Percentiles rank a stretch among this genome's conserved stretches.
phyloP scores from a whole-genome alignment of 176 grass and related monocot species.

The Triticum aestivum region IWGSC_CS_RefSeq_v2.1 NC_057801.1:114826224-114826723 shows the following conservation, averaged over 20 bases:
- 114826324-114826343: neutral
- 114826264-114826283: neutral
- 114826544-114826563: neutral
- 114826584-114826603: conserved; percentile 19
- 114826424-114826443: neutral
- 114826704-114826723: too few relatives aligned
- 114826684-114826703: too few relatives aligned
- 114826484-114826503: neutral
- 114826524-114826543: conserved; percentile 5
- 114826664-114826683: too few relatives aligned
- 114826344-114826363: neutral
- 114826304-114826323: neutral
- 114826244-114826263: neutral
- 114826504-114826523: conserved; percentile 17
- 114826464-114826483: conserved; percentile 23
- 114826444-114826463: neutral
- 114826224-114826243: neutral
- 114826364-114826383: too few relatives aligned
- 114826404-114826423: neutral
- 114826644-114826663: neutral
- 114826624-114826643: too few relatives aligned
- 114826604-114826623: neutral
- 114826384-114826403: conserved; percentile 6
- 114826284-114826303: neutral
- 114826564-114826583: neutral